A percentile compares a stretch with the other conserved stretches of the same genome.
phyloP scores from a whole-genome alignment of 176 grass and related monocot genomes.

The Raddia distichophylla region DNA sequence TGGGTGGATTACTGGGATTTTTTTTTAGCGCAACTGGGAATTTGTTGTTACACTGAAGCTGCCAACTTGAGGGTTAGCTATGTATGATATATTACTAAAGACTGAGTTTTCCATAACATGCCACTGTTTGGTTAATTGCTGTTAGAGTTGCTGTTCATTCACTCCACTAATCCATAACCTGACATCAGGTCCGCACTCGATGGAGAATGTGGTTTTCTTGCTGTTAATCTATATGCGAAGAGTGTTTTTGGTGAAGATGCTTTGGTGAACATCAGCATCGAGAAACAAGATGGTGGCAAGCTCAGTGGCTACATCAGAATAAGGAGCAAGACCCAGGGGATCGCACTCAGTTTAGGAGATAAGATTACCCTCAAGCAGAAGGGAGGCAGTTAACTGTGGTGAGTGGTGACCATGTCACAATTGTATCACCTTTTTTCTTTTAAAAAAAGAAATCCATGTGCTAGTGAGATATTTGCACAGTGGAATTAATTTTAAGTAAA shows the following conservation, averaged over 20 bases:
- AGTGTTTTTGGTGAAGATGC: conserved; percentile 78
- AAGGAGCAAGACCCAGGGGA: conserved; percentile 83
- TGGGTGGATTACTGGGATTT: neutral
- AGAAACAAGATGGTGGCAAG: conserved; percentile 64
- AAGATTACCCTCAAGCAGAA: conserved; percentile 94
- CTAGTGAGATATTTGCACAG: neutral
- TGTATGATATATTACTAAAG: neutral
- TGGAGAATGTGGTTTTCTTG: conserved; percentile 71
- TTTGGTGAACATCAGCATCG: conserved; percentile 74
- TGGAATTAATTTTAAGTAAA: conserved; percentile 37
- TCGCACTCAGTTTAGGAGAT: conserved; percentile 82
- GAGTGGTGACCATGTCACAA: neutral
- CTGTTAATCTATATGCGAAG: conserved; percentile 73
- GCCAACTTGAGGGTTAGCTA: neutral
- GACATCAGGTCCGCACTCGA: conserved; percentile 59
- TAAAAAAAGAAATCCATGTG: conserved; percentile 33
- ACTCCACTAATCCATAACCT: neutral
- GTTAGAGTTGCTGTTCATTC: neutral
- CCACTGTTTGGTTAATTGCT: neutral
- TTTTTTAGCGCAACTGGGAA: neutral
- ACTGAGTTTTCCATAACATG: neutral
- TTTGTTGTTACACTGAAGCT: neutral
- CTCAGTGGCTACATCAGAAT: conserved; percentile 76
- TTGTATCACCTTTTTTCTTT: conserved; percentile 38
- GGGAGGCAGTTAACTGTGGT: conserved; percentile 53